Evolutionary conservation across 441 rosid genomes (phyloP).

Genomic region (Jatropha podagrica): DNA sequence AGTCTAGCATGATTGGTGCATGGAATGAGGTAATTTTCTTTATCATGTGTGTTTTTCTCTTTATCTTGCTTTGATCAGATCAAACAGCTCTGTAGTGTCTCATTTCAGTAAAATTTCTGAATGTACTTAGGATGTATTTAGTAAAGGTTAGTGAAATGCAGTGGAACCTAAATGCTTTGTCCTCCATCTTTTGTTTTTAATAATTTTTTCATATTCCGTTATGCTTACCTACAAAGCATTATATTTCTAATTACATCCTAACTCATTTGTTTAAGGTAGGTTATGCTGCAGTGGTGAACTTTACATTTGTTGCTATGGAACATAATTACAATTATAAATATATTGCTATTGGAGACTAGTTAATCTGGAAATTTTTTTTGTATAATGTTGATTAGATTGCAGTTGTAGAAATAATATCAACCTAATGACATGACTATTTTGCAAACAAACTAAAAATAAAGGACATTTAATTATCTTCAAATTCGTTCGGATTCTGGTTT

Average conservation of each 20-base stretch:
- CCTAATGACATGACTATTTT: background rate
- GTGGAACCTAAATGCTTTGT: background rate
- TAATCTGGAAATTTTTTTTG: background rate
- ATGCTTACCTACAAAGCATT: background rate
- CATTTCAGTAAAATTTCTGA: background rate
- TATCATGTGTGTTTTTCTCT: background rate
- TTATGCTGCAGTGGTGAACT: background rate
- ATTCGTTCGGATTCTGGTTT: background rate
- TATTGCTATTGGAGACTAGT: background rate
- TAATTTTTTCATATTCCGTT: background rate
- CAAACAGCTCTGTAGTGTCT: background rate
- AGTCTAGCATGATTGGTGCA: conserved; percentile 64
- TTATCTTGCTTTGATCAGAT: conserved; percentile 2
- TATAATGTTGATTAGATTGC: background rate
- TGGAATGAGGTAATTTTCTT: conserved; percentile 69
- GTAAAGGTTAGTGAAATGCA: background rate
- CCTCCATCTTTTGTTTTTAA: background rate
- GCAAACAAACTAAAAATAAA: background rate
- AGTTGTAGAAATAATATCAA: background rate
- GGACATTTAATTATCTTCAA: background rate
- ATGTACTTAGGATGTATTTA: background rate
- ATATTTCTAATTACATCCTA: background rate
- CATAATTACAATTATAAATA: background rate
- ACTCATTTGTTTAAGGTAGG: background rate
- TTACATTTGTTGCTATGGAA: background rate